phyloP scores from a whole-genome alignment of 2,329 filamentous ascomycete species.

The Sclerotinia sclerotiorum region DNA sequence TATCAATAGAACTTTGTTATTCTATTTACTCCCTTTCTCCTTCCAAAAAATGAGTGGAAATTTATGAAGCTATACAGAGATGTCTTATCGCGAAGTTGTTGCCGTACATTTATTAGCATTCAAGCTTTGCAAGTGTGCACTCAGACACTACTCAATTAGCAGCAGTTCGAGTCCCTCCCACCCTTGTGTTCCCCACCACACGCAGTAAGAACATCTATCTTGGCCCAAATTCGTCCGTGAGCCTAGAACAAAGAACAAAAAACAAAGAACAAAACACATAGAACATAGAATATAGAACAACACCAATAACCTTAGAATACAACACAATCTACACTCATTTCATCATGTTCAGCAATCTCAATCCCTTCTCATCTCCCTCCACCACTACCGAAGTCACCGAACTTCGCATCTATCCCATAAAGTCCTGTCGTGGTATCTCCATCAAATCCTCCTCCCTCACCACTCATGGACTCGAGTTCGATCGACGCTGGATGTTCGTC shows the following conservation, averaged over 20 bases:
- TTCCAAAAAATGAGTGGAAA: too few species aligned
- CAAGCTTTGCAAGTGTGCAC: too few species aligned
- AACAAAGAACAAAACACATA: not conserved
- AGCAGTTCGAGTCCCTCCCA: not conserved
- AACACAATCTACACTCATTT: not conserved
- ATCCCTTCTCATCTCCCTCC: slow-evolving; percentile 26
- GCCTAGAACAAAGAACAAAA: not conserved
- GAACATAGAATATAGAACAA: too few species aligned
- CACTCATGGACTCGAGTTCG: slow-evolving; percentile 58
- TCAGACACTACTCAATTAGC: not conserved
- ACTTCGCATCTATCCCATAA: slow-evolving; percentile 62
- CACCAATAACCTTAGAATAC: not conserved
- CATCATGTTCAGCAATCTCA: slow-evolving; percentile 20
- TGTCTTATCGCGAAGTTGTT: too few species aligned
- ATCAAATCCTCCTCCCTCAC: slow-evolving; percentile 52
- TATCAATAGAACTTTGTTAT: too few species aligned
- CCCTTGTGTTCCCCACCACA: not conserved
- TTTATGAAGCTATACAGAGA: too few species aligned
- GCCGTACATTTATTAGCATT: too few species aligned
- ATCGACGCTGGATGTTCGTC: slow-evolving; percentile 67
- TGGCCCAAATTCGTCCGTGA: too few species aligned
- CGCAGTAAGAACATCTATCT: not conserved
- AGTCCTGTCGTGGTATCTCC: slow-evolving; percentile 63
- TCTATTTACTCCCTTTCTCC: too few species aligned
- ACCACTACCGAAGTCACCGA: slow-evolving; percentile 28